Evolutionary conservation across 1,284 basidiomycete species (phyloP), one percentile per base, ranked within the genome.

Genomic region (Laetiporus sulphureus): DNA sequence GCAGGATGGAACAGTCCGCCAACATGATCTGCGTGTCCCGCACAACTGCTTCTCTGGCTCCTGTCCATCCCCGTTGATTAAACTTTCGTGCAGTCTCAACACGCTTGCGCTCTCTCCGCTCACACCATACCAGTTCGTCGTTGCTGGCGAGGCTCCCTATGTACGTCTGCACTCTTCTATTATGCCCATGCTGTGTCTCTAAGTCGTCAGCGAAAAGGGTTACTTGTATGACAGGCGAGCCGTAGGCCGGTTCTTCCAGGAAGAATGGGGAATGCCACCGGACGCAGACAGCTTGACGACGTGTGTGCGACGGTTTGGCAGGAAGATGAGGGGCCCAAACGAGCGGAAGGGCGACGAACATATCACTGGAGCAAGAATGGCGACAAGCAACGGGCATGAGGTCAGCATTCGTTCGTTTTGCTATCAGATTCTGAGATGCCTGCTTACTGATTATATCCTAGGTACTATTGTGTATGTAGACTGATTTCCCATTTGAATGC

Each of bases 161-260:
- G 86, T 85, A 50, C 47, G 79, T 66, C 15, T 37, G 41, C 4
- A 12, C 5, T n/a, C 11, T 2, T 24, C 4, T 6, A 15, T 25
- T 19, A 16, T 16, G 16, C 13, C 15, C 3, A 16, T 5, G 20
- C 19, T 11, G 12, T 6, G 12, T 24, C 22, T 25, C 13, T 31
- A 1, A 23, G n/a, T n/a, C n/a, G n/a, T n/a, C 10, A 24, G 22
- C 30, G 49, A 4, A 22, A 54, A 91, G 79, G 92, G 87, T 1
- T 92, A 86, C 61, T 73, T 97, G 1, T 94, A 91, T 55, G 93
- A 97, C 61, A 74, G 93, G 40, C 75, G 93, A 41, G 85, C 91
- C 61, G 64, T 77, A 13, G 78, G 81, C 6, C 73, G 81, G 5
- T 71, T 77, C 39, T 62, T 87, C 21, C 64, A 70, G 43, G 72